Base-by-base conservation (phyloP, 305 asterid species). In the Nicotiana rustica region DNA sequence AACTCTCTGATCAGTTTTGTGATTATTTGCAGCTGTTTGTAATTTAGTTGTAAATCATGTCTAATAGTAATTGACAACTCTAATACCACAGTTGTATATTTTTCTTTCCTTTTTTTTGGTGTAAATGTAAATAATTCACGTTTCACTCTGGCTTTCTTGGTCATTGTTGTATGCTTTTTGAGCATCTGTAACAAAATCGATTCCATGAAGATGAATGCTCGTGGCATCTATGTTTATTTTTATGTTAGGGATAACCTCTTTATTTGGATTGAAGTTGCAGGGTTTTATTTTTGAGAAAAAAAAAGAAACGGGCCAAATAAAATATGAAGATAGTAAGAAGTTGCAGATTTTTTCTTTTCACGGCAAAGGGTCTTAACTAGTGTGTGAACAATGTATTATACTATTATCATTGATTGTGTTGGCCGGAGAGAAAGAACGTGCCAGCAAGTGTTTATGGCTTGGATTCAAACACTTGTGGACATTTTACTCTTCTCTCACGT, bases 1-100 rank as follows among this genome's bases (percentile, higher is more conserved):
- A 85, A 81, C 83, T 82, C 67, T 77, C 75, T 36, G 44, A 67
- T 41, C 81, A 59, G 25, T 83, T 29, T 67, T 84, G 82, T 70
- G 73, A 86, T 84, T 81, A 68, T 82, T 82, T 78, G 25, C 82
- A 38, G 81, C 85, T 89, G 85, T 82, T 85, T 83, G 88, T 85
- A 85, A 67, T 76, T 85, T 80, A 81, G 78, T 67, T 68, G 88
- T 88, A 91, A 84, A 91, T 85, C 44, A 79, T 84, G 70, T 85
- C 86, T 71, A 84, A 82, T 10, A 25, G 38, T 19, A 65, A 80
- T 21, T 65, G 57, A 47, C 47, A 15, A 38, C 6, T 47, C 77
- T 18, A 7, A 25, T 61, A 79, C 76, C 64, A 49, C 41, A 41
- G 75, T 25, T 8, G 61, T 80, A 65, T 65, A 47, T 65, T 44